Evolutionary conservation across 2,329 filamentous ascomycete genomes (phyloP).

Genomic region (Arthrobotrys iridis): DNA sequence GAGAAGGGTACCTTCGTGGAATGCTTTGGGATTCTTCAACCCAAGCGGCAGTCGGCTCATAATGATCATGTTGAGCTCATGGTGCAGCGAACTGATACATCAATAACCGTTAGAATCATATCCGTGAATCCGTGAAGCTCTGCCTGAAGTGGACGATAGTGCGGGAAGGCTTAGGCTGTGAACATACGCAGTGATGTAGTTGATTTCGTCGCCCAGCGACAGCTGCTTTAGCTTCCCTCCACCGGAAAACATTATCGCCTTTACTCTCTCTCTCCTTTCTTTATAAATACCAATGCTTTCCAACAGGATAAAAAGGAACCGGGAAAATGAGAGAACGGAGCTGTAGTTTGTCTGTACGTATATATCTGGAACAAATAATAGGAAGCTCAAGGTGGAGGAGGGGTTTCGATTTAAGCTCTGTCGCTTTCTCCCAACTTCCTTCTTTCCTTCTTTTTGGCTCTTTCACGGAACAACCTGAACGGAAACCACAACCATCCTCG

Average conservation of each 20-base stretch:
- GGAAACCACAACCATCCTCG: neutral
- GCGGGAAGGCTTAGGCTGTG: neutral
- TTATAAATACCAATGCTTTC: neutral
- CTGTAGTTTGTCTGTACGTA: neutral
- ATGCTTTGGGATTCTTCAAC: slow-evolving; percentile 52
- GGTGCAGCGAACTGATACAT: slow-evolving; percentile 36
- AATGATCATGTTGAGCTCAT: slow-evolving; percentile 53
- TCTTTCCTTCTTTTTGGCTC: neutral
- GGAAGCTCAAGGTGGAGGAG: neutral
- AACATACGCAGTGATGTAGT: slow-evolving; percentile 53
- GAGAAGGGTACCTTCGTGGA: slow-evolving; percentile 34
- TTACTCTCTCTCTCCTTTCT: neutral
- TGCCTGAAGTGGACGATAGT: neutral
- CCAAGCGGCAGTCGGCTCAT: slow-evolving; percentile 51
- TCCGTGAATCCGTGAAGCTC: neutral
- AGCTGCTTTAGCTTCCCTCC: slow-evolving; percentile 19
- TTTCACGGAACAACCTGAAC: slow-evolving; percentile 6
- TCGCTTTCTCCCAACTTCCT: slow-evolving; percentile 1
- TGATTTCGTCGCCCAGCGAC: slow-evolving; percentile 48
- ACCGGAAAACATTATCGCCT: slow-evolving; percentile 22
- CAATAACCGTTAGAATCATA: neutral
- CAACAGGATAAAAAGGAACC: neutral
- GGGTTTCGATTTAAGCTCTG: slow-evolving; percentile 22
- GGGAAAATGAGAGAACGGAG: neutral
- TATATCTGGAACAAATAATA: neutral